Evolutionary conservation across 2,329 filamentous ascomycete genomes (phyloP), one percentile per base, ranked within the genome.

Genomic region (Laburnicola sp.): DNA sequence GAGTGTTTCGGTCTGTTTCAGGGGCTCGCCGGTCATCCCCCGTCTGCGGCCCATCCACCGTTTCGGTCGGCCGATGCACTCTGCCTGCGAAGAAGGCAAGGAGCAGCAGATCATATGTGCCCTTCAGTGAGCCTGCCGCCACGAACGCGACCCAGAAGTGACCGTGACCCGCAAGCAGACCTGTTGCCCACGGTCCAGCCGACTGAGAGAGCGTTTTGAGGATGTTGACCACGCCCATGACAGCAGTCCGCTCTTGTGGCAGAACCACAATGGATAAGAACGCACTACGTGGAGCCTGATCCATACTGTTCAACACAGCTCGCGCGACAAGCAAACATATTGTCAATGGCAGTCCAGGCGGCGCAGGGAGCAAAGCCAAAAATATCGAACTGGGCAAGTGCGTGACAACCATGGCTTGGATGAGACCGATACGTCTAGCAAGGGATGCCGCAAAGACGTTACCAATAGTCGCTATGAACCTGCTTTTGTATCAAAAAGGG

Each of bases 391-490:
- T 63, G 7, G 71, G 71, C 2, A 74, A 55, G 56, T 74, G 71
- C 0, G 72, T 74, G 34, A 56, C 53, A 3, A 73, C 69, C 72
- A 75, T 75, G 11, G 68, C 69, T 54, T 76, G 76, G 30, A 84
- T 75, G 35, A 80, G 75, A 11, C 81, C 79, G 40, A 84, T 76
- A 51, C 86, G 82, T 57, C 85, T 85, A 38, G 89, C 80, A 31
- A 91, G 82, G 1, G 65, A 66, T 25, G 66, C 60, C 6, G 66
- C 64, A 30, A 70, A 68, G 8, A 71, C 41, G 36, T 63, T 70
- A 25, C 66, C 65, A 11, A 66, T 48, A 0, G 68, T 70, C 10
- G 65, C 66, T 4, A 71, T 57, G 40, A 66, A 63, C 65, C 64
- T 66, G 26, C 21, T 11, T 8, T 21, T 10, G 38, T 38, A 27